Conservation (phyloP, 1,284 basidiomycete genomes). For the Volvariella surrecta region DNA sequence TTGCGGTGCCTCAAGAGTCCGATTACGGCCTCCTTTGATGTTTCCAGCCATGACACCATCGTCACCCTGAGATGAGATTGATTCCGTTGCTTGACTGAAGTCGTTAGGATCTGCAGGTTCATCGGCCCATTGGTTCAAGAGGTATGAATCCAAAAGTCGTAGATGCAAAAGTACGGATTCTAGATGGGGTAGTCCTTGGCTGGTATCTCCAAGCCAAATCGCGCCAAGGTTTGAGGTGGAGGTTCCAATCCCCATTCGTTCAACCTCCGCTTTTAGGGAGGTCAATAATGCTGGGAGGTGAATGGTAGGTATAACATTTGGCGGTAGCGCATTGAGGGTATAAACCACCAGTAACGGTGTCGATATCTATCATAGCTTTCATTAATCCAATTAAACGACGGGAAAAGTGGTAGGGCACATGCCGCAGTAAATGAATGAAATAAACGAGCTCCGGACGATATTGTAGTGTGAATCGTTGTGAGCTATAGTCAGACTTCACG, state of each 20-base stretch:
- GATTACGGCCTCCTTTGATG: constrained; percentile 11
- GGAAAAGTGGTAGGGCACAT: constrained; percentile 12
- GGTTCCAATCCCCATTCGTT: not conserved
- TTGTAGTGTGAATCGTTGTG: constrained; percentile 34
- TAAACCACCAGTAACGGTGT: constrained; percentile 44
- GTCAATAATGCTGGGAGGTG: constrained; percentile 29
- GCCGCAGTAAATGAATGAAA: constrained; percentile 31
- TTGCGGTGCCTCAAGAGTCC: constrained; percentile 24
- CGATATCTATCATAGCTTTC: constrained; percentile 34
- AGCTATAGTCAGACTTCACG: constrained; percentile 22
- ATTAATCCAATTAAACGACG: not conserved
- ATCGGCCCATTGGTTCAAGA: constrained; percentile 46
- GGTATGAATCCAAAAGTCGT: constrained; percentile 49
- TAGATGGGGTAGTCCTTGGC: constrained; percentile 13
- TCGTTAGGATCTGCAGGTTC: constrained; percentile 6
- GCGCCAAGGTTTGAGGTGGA: not conserved
- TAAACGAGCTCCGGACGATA: constrained; percentile 37
- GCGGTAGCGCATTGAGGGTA: constrained; percentile 29
- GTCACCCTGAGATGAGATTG: constrained; percentile 4
- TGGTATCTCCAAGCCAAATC: constrained; percentile 12
- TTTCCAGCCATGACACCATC: constrained; percentile 10
- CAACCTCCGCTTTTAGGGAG: constrained; percentile 17
- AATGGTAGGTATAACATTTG: constrained; percentile 20
- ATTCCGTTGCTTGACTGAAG: constrained; percentile 1
- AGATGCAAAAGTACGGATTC: constrained; percentile 48